These are phyloP conservation scores for Ophiostoma australiae DNA, from an alignment of 2,329 filamentous ascomycete genomes.

Conservation along the genomic window DNA sequence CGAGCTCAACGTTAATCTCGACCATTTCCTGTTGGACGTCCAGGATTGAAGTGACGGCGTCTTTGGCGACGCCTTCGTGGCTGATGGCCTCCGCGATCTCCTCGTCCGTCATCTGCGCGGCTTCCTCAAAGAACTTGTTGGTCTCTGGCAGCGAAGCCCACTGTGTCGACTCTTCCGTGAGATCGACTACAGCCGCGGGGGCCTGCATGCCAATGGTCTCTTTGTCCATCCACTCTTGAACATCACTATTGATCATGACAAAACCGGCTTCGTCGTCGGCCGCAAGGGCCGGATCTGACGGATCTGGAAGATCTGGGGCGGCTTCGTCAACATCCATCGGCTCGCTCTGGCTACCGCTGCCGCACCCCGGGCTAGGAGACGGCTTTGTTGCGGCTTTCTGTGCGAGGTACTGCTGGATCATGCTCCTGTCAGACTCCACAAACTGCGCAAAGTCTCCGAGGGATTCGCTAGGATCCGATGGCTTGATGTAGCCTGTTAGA, in stretches of 20 bases:
- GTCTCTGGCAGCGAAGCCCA: neutral
- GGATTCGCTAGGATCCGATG: neutral
- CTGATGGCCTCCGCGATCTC: slow-evolving; percentile 18
- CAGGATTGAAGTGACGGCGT: neutral
- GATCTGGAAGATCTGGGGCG: too few species aligned
- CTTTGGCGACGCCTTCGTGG: slow-evolving; percentile 8
- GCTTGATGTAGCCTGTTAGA: slow-evolving; percentile 35
- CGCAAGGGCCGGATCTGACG: neutral
- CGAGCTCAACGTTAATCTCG: slow-evolving; percentile 35
- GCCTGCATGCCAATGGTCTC: slow-evolving; percentile 33
- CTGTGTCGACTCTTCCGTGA: neutral
- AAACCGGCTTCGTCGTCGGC: slow-evolving; percentile 19
- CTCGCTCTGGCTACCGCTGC: neutral
- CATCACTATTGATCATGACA: slow-evolving; percentile 26
- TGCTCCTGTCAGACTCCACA: neutral
- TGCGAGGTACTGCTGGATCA: neutral
- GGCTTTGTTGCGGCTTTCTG: neutral
- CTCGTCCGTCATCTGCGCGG: slow-evolving; percentile 13
- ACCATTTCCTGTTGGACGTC: neutral
- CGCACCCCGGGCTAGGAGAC: neutral
- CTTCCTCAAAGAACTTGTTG: slow-evolving; percentile 17
- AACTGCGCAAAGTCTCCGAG: neutral
- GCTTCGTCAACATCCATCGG: neutral
- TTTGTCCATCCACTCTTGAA: slow-evolving; percentile 32
- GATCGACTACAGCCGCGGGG: neutral